Percentiles rank a stretch among this genome's conserved stretches.
Evolutionary conservation across 2,329 filamentous ascomycete genomes (phyloP).

Genomic region (Calonectria henricotiae): DNA sequence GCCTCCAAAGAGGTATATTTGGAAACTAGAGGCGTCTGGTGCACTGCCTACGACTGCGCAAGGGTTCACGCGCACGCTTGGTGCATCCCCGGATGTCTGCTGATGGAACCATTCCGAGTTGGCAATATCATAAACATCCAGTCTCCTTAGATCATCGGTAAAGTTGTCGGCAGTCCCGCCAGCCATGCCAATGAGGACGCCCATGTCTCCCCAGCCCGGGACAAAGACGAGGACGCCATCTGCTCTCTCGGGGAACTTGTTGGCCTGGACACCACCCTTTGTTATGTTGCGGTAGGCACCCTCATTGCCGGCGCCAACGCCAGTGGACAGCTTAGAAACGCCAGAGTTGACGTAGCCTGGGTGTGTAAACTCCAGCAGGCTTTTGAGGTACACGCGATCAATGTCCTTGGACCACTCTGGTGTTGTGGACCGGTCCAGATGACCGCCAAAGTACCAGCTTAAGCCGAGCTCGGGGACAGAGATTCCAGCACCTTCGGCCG

Average conservation of each 20-base stretch:
- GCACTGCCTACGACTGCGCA: constrained; percentile 76
- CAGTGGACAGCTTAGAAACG: constrained; percentile 70
- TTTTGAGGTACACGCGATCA: constrained; percentile 79
- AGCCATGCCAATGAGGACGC: constrained; percentile 80
- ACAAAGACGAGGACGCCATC: constrained; percentile 83
- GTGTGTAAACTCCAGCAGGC: constrained; percentile 83
- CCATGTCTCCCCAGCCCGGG: constrained; percentile 80
- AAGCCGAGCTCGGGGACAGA: constrained; percentile 79
- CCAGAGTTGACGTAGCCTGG: constrained; percentile 78
- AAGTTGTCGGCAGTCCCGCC: constrained; percentile 81
- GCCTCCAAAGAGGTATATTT: constrained; percentile 85
- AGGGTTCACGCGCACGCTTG: constrained; percentile 70
- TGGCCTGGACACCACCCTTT: constrained; percentile 77
- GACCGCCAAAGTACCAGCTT: constrained; percentile 86
- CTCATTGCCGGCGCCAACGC: constrained; percentile 71
- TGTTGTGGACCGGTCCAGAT: constrained; percentile 75
- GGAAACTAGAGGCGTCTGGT: constrained; percentile 81
- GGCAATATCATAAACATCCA: constrained; percentile 80
- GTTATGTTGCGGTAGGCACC: constrained; percentile 84
- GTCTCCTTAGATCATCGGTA: constrained; percentile 66
- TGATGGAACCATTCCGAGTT: constrained; percentile 75
- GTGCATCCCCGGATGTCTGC: constrained; percentile 69
- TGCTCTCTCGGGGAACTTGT: constrained; percentile 80
- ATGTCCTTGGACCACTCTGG: constrained; percentile 78
- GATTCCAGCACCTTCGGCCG: constrained; percentile 82